Base-by-base conservation (phyloP, 805 yeast species). In the Candida endomychidarum region DNA sequence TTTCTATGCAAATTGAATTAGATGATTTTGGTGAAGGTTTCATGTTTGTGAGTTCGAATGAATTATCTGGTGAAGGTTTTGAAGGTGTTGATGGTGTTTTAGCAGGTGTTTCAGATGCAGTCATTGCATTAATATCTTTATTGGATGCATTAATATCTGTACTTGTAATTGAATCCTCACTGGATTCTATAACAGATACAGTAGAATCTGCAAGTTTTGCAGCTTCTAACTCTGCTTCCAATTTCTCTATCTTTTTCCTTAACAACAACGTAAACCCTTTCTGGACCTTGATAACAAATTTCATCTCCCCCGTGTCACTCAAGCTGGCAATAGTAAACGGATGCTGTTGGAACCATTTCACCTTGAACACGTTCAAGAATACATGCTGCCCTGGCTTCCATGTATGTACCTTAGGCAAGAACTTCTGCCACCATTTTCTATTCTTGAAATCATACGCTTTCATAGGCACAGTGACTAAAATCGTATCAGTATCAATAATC, bases 311-410 rank as follows among this genome's bases (percentile, higher is more conserved):
- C 2, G 63, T 41, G 5, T 57, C 65, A 9, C 72, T 53, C 25
- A 70, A 47, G 36, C 71, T 64, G 3, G 70, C 52, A 36, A 73
- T 68, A 2, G 78, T 70, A 50, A 74, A 74, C 1, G 79, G 79
- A 49, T 74, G 79, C 45, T 58, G 60, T 44, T 72, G 75, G 29
- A 68, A 49, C 5, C 50, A 45, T 2, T 60, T 56, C 12, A 72
- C 65, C 39, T 61, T 61, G 4, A 62, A 51, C 6, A 74, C 72
- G 35, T 60, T 68, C n/a, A 74, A 51, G 26, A 56, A 60, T 9
- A 72, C 60, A 48, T 74, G 75, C 49, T 71, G 77, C 3, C 78
- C 78, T 0, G 78, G 65, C 37, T 59, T 59, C 79, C 79, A 74
- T 12, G 58, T 57, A 15, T 68, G 60, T 15, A 60, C 46, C n/a